Percentiles rank a stretch among this genome's conserved stretches.
Conservation (phyloP, 2,329 filamentous ascomycete genomes). For the Gaeumannomyces tritici region DNA sequence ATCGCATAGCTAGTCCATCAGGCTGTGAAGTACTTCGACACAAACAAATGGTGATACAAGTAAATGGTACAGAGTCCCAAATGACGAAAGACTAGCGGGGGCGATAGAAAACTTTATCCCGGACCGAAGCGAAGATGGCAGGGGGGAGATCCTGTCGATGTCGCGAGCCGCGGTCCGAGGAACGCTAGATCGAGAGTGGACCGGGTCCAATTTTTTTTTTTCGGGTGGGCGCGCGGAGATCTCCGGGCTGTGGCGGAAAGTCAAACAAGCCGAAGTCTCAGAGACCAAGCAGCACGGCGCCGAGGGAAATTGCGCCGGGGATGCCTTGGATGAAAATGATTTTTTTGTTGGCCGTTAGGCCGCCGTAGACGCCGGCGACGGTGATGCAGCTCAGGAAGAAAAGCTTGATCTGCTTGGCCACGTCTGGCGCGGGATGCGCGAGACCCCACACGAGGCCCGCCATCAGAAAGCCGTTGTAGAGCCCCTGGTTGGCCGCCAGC, state of each 20-base stretch:
- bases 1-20: too few relatives aligned
- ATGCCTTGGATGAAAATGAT: slow-evolving; percentile 34
- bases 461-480: slow-evolving; percentile 44
- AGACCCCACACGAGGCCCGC: slow-evolving; percentile 37
- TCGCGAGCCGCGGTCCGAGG: not conserved
- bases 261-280: not conserved
- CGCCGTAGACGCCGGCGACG: slow-evolving; percentile 36
- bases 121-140: not conserved
- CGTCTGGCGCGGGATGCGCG: slow-evolving; percentile 30
- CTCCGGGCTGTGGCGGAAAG: too few relatives aligned
- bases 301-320: slow-evolving; percentile 21
- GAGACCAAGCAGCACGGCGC: slow-evolving; percentile 14
- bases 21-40: too few relatives aligned
- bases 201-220: not conserved
- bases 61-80: not conserved
- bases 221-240: too few relatives aligned
- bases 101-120: not conserved
- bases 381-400: slow-evolving; percentile 37
- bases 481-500: slow-evolving; percentile 39
- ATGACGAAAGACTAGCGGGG: not conserved
- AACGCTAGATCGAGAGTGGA: not conserved
- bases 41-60: not conserved
- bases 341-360: slow-evolving; percentile 25
- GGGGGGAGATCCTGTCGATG: too few relatives aligned
- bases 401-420: slow-evolving; percentile 31